Evolutionary conservation across 768 basidiomycete genomes (phyloP).

Genomic region (Lyophyllum atratum): DNA sequence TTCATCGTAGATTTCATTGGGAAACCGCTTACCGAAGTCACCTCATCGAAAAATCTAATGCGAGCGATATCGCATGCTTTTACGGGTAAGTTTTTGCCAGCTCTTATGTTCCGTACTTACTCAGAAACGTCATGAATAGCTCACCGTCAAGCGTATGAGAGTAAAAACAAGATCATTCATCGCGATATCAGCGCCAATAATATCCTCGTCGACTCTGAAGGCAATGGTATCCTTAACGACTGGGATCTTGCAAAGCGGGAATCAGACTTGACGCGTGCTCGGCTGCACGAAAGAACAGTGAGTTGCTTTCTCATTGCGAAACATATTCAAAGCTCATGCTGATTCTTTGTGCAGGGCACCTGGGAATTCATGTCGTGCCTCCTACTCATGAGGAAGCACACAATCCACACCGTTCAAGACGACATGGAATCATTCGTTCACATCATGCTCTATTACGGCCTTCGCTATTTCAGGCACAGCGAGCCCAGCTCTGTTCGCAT

Average conservation of each 20-base stretch:
- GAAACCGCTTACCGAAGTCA: constrained; percentile 8
- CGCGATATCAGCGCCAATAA: constrained; percentile 11
- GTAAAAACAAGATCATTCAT: constrained; percentile 3
- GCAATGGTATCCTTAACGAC: constrained; percentile 11
- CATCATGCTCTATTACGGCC: constrained; percentile 5
- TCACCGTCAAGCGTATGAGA: constrained; percentile 8
- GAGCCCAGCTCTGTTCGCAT: too few species aligned
- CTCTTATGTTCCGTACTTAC: not conserved
- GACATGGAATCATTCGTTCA: constrained; percentile 15
- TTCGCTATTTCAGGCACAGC: constrained; percentile 9
- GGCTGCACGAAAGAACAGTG: constrained; percentile 9
- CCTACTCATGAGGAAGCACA: not conserved
- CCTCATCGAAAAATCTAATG: constrained; percentile 23
- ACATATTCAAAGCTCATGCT: not conserved
- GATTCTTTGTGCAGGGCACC: constrained; percentile 10
- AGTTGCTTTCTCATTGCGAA: not conserved
- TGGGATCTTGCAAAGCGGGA: constrained; percentile 14
- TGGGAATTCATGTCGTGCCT: constrained; percentile 17
- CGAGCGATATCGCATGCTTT: constrained; percentile 23
- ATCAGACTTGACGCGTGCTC: not conserved
- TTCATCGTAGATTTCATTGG: constrained; percentile 21
- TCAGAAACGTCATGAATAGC: not conserved
- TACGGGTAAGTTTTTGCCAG: constrained; percentile 14
- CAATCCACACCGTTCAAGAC: constrained; percentile 2
- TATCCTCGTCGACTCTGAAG: constrained; percentile 5